Evolutionary conservation across 176 grass and related monocot genomes (phyloP).

Genomic region (Hsuehochloa calcarea): DNA sequence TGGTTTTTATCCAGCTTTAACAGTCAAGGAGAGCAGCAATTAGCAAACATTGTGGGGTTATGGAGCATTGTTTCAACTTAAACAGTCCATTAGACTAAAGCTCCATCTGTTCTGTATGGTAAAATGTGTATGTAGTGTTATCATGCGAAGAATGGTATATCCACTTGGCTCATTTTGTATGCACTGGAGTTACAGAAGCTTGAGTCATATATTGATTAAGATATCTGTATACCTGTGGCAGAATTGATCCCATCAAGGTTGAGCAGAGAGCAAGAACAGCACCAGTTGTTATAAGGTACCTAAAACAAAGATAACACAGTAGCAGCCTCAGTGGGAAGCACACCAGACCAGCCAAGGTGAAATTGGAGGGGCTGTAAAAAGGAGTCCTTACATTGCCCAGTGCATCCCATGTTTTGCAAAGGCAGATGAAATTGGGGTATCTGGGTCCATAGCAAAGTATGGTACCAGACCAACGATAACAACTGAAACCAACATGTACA

Average conservation of each 20-base stretch:
- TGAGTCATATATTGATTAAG: not conserved
- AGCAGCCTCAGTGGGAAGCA: conserved; percentile 20
- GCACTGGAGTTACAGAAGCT: not conserved
- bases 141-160: not conserved
- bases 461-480: conserved; percentile 83
- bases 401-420: conserved; percentile 66
- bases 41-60: not conserved
- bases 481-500: conserved; percentile 81
- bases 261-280: conserved; percentile 82
- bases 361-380: not conserved
- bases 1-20: not conserved
- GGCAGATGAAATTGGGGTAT: conserved; percentile 80
- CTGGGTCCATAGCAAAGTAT: conserved; percentile 84
- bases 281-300: conserved; percentile 74
- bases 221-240: conserved; percentile 65
- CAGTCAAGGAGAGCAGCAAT: not conserved
- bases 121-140: not conserved
- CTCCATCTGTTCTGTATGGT: not conserved
- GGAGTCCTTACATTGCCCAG: conserved; percentile 61
- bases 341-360: not conserved
- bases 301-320: conserved; percentile 18
- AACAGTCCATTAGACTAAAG: not conserved
- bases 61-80: not conserved
- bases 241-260: conserved; percentile 71
- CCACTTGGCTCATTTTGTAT: not conserved